A percentile compares a stretch with the other conserved stretches of the same genome.
These are phyloP conservation scores for Gossypioides kirkii DNA, from an alignment of 345 rosid genomes.

Conservation along the genomic window DNA sequence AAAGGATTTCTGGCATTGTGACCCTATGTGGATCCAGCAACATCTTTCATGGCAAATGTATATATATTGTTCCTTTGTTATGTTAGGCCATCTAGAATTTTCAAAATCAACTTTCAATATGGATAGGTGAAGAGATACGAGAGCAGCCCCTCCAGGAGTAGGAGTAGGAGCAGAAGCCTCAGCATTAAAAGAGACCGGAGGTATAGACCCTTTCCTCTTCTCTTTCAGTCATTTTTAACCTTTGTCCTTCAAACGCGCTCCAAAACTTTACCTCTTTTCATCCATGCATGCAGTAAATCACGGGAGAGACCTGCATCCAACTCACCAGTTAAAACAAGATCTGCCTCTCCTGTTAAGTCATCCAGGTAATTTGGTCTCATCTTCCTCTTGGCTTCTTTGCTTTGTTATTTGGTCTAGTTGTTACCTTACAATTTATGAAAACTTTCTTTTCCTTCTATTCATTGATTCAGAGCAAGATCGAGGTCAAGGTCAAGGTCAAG, in stretches of 20 bases:
- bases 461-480: slow-evolving; percentile 23
- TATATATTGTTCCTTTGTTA: neutral
- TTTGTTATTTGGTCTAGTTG: neutral
- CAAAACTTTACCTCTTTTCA: neutral
- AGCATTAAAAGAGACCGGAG: slow-evolving; percentile 54
- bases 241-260: no score
- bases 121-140: slow-evolving; percentile 64
- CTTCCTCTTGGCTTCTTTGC: neutral
- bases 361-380: slow-evolving; percentile 32
- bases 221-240: neutral
- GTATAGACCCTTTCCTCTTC: slow-evolving; percentile 19
- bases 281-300: neutral
- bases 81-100: neutral
- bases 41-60: neutral
- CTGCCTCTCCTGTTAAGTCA: slow-evolving; percentile 61
- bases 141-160: slow-evolving; percentile 54
- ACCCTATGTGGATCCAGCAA: neutral
- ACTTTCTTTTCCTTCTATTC: neutral
- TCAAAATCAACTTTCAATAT: neutral
- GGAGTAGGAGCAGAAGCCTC: slow-evolving; percentile 39
- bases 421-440: neutral
- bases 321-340: slow-evolving; percentile 61
- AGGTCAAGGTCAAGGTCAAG: neutral
- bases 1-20: neutral
- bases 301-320: slow-evolving; percentile 46